These are phyloP conservation scores for Chlamydomonas schloesseri DNA, from an alignment of 139 green algal species.

Conservation along the genomic window DNA sequence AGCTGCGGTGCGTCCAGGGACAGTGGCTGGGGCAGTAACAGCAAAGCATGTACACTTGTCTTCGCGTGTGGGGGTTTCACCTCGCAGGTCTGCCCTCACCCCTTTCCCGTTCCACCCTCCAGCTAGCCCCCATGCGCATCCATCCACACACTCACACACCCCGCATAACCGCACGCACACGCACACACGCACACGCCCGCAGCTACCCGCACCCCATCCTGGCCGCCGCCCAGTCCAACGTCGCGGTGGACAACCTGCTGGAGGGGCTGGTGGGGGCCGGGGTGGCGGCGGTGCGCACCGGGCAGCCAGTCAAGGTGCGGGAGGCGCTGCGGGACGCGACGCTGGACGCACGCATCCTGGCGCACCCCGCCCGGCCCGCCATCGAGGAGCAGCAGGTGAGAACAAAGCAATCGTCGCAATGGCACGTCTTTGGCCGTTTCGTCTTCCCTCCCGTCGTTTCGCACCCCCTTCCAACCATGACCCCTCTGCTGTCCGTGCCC, in stretches of 20 bases:
- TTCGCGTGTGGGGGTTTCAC: too few species aligned
- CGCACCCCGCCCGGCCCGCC: slow-evolving; percentile 27
- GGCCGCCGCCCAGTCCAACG: slow-evolving; percentile 50
- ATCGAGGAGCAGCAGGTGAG: slow-evolving; percentile 31
- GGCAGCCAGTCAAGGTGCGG: slow-evolving; percentile 64
- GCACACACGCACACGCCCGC: background rate
- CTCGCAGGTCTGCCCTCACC: too few species aligned
- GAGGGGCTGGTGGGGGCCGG: slow-evolving; percentile 52
- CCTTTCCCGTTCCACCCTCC: background rate
- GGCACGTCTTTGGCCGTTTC: too few species aligned
- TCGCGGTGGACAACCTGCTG: slow-evolving; percentile 63
- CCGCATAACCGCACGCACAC: too few species aligned
- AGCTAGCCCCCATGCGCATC: background rate
- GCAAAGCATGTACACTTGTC: too few species aligned
- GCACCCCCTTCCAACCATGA: too few species aligned
- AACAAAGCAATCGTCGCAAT: too few species aligned
- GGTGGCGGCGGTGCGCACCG: slow-evolving; percentile 43
- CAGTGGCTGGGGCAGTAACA: too few species aligned
- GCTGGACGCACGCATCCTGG: slow-evolving; percentile 52
- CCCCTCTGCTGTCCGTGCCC: too few species aligned
- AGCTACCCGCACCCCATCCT: slow-evolving; percentile 40
- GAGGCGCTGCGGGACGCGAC: slow-evolving; percentile 54
- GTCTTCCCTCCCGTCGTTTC: too few species aligned
- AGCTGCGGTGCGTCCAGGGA: background rate
- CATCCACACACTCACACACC: too few species aligned